phyloP scores from a whole-genome alignment of 805 yeast genomes.

The Candida oleophila region DNA sequence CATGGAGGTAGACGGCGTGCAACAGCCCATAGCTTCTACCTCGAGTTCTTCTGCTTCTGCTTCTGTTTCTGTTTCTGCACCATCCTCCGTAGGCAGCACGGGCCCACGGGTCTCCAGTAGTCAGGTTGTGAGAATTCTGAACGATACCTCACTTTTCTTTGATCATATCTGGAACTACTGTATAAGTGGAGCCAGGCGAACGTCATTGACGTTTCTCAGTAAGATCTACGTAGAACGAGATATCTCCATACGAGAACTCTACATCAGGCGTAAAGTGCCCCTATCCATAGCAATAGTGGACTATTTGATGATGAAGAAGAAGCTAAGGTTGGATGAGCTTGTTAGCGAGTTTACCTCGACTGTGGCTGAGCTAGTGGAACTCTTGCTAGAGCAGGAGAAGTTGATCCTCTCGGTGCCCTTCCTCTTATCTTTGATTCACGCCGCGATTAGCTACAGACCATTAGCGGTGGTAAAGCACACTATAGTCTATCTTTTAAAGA shows the following conservation, averaged over 20 bases:
- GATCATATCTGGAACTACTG: conserved; percentile 37
- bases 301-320: conserved; percentile 43
- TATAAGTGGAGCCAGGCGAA: conserved; percentile 34
- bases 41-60: background rate
- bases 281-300: conserved; percentile 36
- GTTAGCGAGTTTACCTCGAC: conserved; percentile 37
- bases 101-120: conserved; percentile 5
- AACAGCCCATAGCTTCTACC: background rate
- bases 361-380: conserved; percentile 24
- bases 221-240: conserved; percentile 29
- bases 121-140: conserved; percentile 23
- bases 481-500: conserved; percentile 15
- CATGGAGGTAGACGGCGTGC: background rate
- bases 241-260: conserved; percentile 14
- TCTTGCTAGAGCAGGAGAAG: conserved; percentile 26
- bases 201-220: conserved; percentile 30
- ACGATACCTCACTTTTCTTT: conserved; percentile 32
- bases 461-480: conserved; percentile 50
- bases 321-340: conserved; percentile 49
- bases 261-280: conserved; percentile 28
- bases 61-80: background rate
- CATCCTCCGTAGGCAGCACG: background rate
- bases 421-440: conserved; percentile 55
- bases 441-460: conserved; percentile 57
- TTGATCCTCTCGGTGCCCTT: conserved; percentile 54